Evolutionary conservation across 768 basidiomycete species (phyloP), one percentile per base, ranked within the genome.

Genomic region (Cyathus striatus): DNA sequence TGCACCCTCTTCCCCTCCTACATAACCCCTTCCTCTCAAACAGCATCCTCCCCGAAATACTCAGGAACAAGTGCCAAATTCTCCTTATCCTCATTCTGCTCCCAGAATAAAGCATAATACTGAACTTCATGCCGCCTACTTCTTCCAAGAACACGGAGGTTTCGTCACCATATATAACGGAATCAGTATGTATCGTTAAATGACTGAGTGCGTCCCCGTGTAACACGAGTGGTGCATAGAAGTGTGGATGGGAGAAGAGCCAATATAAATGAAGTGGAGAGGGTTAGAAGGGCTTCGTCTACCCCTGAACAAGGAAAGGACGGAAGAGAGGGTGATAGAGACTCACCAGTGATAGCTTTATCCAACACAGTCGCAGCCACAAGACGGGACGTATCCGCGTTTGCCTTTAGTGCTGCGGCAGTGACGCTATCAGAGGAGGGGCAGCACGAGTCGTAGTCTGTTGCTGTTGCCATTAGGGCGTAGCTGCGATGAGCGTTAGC

Each of bases 401-500:
- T 99, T 18, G 76, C 74, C 39, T 81, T 73, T 27, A 98, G 79
- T 1, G 89, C 93, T 3, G 87, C 83, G 2, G 90, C 83, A 1
- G 95, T 97, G 42, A 98, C 95, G 4, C 84, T 74, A 9, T 78
- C 86, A 21, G 81, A 76, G 24, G 84, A 75, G 3, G 81, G 81
- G 23, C 94, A 70, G 94, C 94, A 99, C 1, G 92, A 85, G 63
- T 98, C 95, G 61, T 95, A 97, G 67, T 98, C 94, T 3, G 95
- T 98, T 18, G 85, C 76, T 1, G 86, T 90, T 14, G 86, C 91
- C 48, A 98, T 83, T 43, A 97, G 77, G 0, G 88, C 91, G 59
- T 97, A 97, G 57, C 94, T 97, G n/a, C n/a, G n/a, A 94, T 94
- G 98, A 1, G 92, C 84, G 63, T 98, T 95, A 61, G 95, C 97